Percentiles rank a stretch among this genome's conserved stretches.
Conservation (phyloP, 1,139 yeast genomes). For the Debaryomycetaceae sp. region DNA sequence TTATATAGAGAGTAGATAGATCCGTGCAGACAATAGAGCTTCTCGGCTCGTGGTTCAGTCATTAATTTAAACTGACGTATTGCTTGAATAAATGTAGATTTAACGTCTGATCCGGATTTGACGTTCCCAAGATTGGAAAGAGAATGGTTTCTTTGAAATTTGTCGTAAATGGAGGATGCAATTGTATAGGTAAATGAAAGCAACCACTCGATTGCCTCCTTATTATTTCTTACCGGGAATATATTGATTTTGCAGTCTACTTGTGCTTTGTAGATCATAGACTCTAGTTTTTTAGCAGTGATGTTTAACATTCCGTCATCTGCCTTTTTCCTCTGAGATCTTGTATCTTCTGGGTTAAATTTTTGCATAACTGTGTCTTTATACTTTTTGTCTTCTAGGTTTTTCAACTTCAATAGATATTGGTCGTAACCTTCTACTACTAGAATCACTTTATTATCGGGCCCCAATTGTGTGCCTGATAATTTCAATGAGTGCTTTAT, state of each 20-base stretch:
- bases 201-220: slow-evolving; percentile 54
- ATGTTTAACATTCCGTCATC: slow-evolving; percentile 15
- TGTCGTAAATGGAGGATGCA: slow-evolving; percentile 52
- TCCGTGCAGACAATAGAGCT: slow-evolving; percentile 32
- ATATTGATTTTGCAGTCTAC: slow-evolving; percentile 37
- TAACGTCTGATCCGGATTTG: slow-evolving; percentile 49
- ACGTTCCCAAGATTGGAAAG: slow-evolving; percentile 54
- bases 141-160: slow-evolving; percentile 49
- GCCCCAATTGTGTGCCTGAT: background rate
- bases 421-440: slow-evolving; percentile 50
- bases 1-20: slow-evolving; percentile 35
- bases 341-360: slow-evolving; percentile 10
- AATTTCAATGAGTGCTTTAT: background rate
- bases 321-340: slow-evolving; percentile 8
- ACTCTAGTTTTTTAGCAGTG: slow-evolving; percentile 37
- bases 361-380: slow-evolving; percentile 34
- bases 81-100: slow-evolving; percentile 46
- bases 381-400: slow-evolving; percentile 45
- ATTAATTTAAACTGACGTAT: slow-evolving; percentile 55
- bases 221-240: slow-evolving; percentile 42
- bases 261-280: slow-evolving; percentile 26
- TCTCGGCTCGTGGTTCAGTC: slow-evolving; percentile 45
- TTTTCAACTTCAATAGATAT: slow-evolving; percentile 39
- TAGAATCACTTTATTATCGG: slow-evolving; percentile 23
- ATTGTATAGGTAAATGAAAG: slow-evolving; percentile 56